These are phyloP conservation scores for Fusarium sacchari DNA, from an alignment of 2,329 filamentous ascomycete species.

Conservation along the genomic window DNA sequence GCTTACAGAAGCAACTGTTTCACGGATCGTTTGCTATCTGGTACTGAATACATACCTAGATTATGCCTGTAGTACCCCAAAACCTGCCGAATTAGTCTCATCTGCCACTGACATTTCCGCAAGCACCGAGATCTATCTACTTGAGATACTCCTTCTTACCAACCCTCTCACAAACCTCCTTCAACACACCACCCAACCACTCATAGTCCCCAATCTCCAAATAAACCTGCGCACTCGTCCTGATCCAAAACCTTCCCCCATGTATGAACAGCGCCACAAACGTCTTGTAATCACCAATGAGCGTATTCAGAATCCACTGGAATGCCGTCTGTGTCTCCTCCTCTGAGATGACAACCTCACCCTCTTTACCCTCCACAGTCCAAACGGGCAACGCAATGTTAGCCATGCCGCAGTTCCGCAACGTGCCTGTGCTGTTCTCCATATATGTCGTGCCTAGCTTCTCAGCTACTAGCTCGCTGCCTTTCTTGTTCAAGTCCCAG, in stretches of 20 bases:
- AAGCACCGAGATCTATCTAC: not conserved
- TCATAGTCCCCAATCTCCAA: slow-evolving; percentile 83
- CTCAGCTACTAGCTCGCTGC: slow-evolving; percentile 67
- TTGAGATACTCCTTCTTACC: slow-evolving; percentile 48
- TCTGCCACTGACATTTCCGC: not conserved
- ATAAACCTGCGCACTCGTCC: slow-evolving; percentile 85
- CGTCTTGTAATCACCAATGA: slow-evolving; percentile 72
- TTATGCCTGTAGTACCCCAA: not conserved
- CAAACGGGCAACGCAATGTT: slow-evolving; percentile 79
- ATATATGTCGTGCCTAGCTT: slow-evolving; percentile 76
- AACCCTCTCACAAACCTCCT: slow-evolving; percentile 57
- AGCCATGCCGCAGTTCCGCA: slow-evolving; percentile 74
- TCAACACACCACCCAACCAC: slow-evolving; percentile 70
- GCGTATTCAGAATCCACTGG: slow-evolving; percentile 66
- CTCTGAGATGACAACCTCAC: slow-evolving; percentile 43
- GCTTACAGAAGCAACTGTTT: not conserved
- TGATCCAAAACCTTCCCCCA: slow-evolving; percentile 71
- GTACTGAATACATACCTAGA: not conserved
- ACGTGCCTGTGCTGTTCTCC: slow-evolving; percentile 69
- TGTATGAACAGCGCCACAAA: slow-evolving; percentile 75
- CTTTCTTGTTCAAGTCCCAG: slow-evolving; percentile 69
- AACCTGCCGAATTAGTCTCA: not conserved
- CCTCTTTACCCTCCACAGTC: slow-evolving; percentile 44
- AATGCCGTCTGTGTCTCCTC: slow-evolving; percentile 53
- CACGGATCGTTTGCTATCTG: not conserved